phyloP scores from a whole-genome alignment of 768 basidiomycete species.

The Dendrothele bispora region DNA sequence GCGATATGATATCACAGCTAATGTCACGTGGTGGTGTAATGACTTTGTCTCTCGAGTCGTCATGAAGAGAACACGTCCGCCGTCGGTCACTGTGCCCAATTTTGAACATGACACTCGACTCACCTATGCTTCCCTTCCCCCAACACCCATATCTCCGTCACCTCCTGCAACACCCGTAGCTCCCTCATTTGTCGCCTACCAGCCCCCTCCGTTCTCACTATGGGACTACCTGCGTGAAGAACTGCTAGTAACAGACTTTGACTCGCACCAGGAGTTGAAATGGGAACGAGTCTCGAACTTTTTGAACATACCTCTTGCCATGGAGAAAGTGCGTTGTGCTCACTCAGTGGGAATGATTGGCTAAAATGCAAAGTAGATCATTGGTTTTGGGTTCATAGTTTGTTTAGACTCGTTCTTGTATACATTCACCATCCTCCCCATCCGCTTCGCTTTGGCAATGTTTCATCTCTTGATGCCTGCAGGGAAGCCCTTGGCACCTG shows the following conservation, averaged over 20 bases:
- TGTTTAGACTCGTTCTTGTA: conserved; percentile 98
- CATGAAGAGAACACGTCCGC: not conserved
- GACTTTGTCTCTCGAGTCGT: conserved; percentile 1
- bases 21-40: no score
- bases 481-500: conserved; percentile 65
- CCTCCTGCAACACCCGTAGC: conserved; percentile 11
- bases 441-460: conserved; percentile 73
- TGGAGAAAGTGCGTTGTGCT: conserved; percentile 76
- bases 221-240: conserved; percentile 94
- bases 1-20: conserved; percentile 1
- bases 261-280: conserved; percentile 90
- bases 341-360: conserved; percentile 6
- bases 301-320: conserved; percentile 84
- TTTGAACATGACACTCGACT: not conserved
- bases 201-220: conserved; percentile 64
- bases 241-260: conserved; percentile 88
- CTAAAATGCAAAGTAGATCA: conserved; percentile 55
- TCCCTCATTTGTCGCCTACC: conserved; percentile 5
- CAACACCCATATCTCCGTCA: conserved; percentile 12
- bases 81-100: not conserved
- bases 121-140: conserved; percentile 11
- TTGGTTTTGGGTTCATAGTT: conserved; percentile 87
- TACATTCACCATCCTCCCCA: conserved; percentile 96
- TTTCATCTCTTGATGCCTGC: conserved; percentile 55
- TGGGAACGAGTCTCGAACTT: conserved; percentile 98